Base-by-base conservation (phyloP, 176 grass and related monocot genomes). In the Elymus sibiricus region DNA sequence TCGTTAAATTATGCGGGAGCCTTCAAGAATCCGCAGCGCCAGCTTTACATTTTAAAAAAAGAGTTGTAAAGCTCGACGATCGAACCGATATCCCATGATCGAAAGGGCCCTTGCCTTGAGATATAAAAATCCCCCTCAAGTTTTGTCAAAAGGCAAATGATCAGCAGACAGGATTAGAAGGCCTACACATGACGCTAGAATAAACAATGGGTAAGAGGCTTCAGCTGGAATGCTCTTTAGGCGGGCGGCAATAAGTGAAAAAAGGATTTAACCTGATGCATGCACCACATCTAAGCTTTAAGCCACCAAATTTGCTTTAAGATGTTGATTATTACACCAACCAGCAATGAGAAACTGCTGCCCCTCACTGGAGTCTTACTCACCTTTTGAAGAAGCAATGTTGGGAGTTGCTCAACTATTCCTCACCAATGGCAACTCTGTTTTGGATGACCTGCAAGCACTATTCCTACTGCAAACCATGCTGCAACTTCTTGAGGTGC, bases 91-190 rank as follows among this genome's bases (percentile, higher is more conserved):
- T 90, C 80, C 75, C 80, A 79, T 87, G 65, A 87, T 84, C 42
- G 74, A 87, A 84, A 87, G 67, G 76, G 26, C 12, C 28, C 77
- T 81, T 59, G 61, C 60, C n/a, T 28, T 84, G 60, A 75, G 21
- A 78, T 73, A 90, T 74, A 83, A 37, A 86, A 68, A 60, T 39
- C 4, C 53, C 68, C 79, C 24, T 38, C 44, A 60, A 80, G 62
- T 68, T 32, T 87, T 87, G 87, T 91, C 89, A 87, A 87, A 91
- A 84, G 89, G 68, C 80, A 61, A 87, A 91, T 91, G 81, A 91
- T 91, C 40, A 69, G 67, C 67, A 87, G 89, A 84, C 89, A 91
- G 68, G 81, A 84, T 87, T 84, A 80, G 60, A 84, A 84, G 59
- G 76, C 76, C 76, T 91, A 76, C 85, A 84, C 76, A 80, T 90